Evolutionary conservation across 1,284 basidiomycete species (phyloP), one percentile per base, ranked within the genome.

Genomic region (Peniophora sp.): DNA sequence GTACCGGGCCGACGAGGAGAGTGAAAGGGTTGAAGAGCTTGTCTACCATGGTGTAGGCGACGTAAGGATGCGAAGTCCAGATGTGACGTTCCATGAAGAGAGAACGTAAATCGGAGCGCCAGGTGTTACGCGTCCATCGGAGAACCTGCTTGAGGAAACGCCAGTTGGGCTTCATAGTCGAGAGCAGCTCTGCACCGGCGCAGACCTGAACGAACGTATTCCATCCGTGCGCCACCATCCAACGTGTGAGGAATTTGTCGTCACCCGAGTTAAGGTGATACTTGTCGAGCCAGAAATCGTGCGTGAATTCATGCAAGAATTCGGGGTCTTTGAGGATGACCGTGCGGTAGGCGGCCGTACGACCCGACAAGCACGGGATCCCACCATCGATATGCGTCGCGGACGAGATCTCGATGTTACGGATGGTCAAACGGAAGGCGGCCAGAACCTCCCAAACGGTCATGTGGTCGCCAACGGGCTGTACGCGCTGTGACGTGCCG

Each of bases 141-240:
- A 96, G 69, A 16, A 95, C 92, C 66, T 95, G 92, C 69, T 93
- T 92, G 65, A 95, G 70, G 73, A 95, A 95, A 48, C 91, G 77
- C 92, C 91, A 95, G 69, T 95, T 91, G 38, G 92, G 92, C 68
- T 96, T 96, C 92, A 94, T 96, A 49, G 92, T 95, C 67, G 85
- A 89, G 50, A 93, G 72, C 38, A 95, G 73, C 69, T 94, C 92
- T 14, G 90, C 91, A 69, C 94, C 91, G 64, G 83, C 83, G 74
- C 90, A 94, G 61, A 85, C 86, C 65, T 95, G 92, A 44, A 94
- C 90, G 65, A 92, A 93, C 16, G 92, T 95, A 66, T 78, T 86
- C 92, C 92, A 96, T 16, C 92, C 91, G 63, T 94, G 90, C 63
- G 81, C 85, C 55, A 95, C 92, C 89, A 94, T 92, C 92, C 92